These are phyloP conservation scores for Dictyostelium brefeldianum DNA, from an alignment of 78 protist genomes.

Conservation along the genomic window DNA sequence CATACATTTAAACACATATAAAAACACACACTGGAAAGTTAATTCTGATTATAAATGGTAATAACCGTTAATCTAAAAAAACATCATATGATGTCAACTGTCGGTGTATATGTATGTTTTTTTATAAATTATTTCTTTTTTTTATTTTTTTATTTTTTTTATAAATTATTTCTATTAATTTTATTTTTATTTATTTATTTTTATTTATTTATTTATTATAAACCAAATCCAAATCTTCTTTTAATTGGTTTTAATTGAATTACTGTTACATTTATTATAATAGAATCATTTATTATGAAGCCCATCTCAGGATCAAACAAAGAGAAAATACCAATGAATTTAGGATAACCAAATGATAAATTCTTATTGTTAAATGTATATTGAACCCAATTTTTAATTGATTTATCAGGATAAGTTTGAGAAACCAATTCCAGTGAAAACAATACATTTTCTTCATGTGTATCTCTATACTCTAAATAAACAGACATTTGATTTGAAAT, in stretches of 20 bases:
- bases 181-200: background rate
- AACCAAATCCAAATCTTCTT: background rate
- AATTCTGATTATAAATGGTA: no score
- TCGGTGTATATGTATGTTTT: no score
- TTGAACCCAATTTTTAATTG: constrained; percentile 15
- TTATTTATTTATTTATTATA: background rate
- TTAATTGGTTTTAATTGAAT: background rate
- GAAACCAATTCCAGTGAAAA: constrained; percentile 2
- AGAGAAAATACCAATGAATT: constrained; percentile 15
- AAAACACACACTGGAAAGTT: no score
- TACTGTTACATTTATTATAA: constrained; percentile 1
- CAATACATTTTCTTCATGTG: background rate
- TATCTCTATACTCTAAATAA: constrained; percentile 3
- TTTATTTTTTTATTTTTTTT: background rate
- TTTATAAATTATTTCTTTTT: background rate
- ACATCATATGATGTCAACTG: no score
- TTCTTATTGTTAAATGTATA: background rate
- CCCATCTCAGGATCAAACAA: constrained; percentile 3
- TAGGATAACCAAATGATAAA: constrained; percentile 15
- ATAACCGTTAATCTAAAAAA: no score
- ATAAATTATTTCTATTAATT: background rate
- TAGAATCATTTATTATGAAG: background rate
- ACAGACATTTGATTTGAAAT: background rate
- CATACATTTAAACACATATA: no score
- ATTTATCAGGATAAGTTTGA: constrained; percentile 25